phyloP scores from a whole-genome alignment of 768 basidiomycete genomes.

The Dictyophora rubrovolvata region DNA sequence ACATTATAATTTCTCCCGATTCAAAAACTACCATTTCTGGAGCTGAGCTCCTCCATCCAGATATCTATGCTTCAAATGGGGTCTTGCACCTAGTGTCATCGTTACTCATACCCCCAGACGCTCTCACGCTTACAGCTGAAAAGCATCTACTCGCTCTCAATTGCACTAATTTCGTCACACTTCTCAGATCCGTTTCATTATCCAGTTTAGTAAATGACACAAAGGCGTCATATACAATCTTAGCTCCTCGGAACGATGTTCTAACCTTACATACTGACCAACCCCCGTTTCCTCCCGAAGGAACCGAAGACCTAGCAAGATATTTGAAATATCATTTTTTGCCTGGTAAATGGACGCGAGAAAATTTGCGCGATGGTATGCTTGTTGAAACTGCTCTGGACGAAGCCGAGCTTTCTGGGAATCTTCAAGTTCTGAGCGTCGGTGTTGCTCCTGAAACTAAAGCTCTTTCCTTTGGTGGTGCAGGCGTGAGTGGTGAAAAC shows the following conservation, averaged over 20 bases:
- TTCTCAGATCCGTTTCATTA: conserved; percentile 78
- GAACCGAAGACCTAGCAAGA: conserved; percentile 59
- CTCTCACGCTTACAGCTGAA: conserved; percentile 80
- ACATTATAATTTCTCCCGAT: conserved; percentile 43
- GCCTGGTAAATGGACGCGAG: conserved; percentile 63
- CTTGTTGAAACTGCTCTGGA: conserved; percentile 71
- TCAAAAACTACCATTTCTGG: conserved; percentile 42
- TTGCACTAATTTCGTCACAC: conserved; percentile 81
- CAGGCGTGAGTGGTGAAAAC: conserved; percentile 58
- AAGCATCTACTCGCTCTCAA: conserved; percentile 90
- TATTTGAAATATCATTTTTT: conserved; percentile 86
- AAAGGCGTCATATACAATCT: conserved; percentile 67
- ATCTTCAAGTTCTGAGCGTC: conserved; percentile 60
- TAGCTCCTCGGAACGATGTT: conserved; percentile 86
- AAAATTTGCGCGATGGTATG: conserved; percentile 62
- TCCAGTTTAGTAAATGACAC: conserved; percentile 60
- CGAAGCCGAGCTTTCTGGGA: conserved; percentile 58
- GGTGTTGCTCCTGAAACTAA: conserved; percentile 51
- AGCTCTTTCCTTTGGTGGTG: conserved; percentile 71
- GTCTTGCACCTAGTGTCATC: conserved; percentile 84
- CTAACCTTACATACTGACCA: conserved; percentile 42
- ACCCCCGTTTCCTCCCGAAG: conserved; percentile 44
- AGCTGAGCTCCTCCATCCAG: conserved; percentile 57
- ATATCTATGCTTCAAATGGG: conserved; percentile 91
- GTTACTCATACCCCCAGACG: conserved; percentile 66